A percentile compares a stretch with the other conserved stretches of the same genome.
phyloP scores from a whole-genome alignment of 2,329 filamentous ascomycete genomes.

The Chaetothyriales sp. region DNA sequence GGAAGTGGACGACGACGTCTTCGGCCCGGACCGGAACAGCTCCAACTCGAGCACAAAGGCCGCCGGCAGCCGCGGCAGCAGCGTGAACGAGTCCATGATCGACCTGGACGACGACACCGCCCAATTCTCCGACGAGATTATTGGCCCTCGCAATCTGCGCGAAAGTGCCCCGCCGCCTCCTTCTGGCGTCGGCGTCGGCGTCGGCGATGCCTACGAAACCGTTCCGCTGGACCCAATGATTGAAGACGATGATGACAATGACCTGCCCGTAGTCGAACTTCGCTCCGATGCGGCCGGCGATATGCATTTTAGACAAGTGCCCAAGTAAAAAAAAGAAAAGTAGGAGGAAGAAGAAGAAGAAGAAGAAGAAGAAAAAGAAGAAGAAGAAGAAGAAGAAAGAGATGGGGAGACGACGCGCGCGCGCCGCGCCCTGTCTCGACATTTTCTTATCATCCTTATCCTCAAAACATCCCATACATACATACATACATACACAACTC shows the following conservation, averaged over 20 bases:
- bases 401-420: no score
- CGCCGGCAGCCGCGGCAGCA: background rate
- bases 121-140: background rate
- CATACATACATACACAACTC: no score
- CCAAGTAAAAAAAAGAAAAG: no score
- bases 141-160: constrained; percentile 4
- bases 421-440: no score
- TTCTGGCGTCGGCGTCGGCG: no score
- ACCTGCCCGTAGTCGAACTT: constrained; percentile 12
- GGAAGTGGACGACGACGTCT: background rate
- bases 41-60: background rate
- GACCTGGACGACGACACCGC: background rate
- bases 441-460: no score
- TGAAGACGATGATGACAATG: constrained; percentile 12
- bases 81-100: background rate
- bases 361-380: no score
- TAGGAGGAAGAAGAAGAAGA: no score
- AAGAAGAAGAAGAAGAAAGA: no score
- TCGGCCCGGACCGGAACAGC: background rate
- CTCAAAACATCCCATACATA: no score
- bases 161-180: constrained; percentile 15
- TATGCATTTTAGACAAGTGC: background rate
- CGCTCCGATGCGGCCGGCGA: constrained; percentile 2
- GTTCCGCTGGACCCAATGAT: background rate
- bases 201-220: background rate